Conservation (phyloP, 805 yeast genomes). For the Hanseniaspora guilliermondii region DNA sequence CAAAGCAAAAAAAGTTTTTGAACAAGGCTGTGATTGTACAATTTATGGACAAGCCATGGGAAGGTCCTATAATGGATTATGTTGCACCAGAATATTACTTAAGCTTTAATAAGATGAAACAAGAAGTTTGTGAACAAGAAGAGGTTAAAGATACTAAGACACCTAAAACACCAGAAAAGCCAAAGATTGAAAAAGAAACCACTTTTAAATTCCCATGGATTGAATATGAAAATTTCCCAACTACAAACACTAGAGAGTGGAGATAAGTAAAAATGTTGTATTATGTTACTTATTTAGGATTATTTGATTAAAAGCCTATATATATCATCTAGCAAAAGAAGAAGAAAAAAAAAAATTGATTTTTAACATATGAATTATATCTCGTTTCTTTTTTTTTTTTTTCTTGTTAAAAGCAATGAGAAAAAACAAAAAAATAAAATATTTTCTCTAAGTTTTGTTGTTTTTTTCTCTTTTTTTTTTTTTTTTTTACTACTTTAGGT, state of each 20-base stretch:
- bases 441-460: background rate
- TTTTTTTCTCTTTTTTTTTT: background rate
- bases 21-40: constrained; percentile 40
- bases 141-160: background rate
- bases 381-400: background rate
- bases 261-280: background rate
- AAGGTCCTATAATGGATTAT: background rate
- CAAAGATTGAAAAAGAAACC: background rate
- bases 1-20: constrained; percentile 40
- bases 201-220: constrained; percentile 9
- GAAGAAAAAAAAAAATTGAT: too few species aligned
- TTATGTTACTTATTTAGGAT: background rate
- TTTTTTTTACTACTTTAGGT: background rate
- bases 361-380: too few species aligned
- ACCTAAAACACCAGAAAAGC: background rate
- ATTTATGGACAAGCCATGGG: constrained; percentile 55
- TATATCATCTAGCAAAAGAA: background rate
- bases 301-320: background rate
- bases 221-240: constrained; percentile 1
- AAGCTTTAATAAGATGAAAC: background rate
- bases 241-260: constrained; percentile 2
- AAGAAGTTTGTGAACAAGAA: background rate
- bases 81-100: constrained; percentile 2
- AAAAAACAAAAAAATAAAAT: too few species aligned
- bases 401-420: background rate